Evolutionary conservation across 441 rosid genomes (phyloP), one percentile per base, ranked within the genome.

Genomic region (Jatropha multifida): DNA sequence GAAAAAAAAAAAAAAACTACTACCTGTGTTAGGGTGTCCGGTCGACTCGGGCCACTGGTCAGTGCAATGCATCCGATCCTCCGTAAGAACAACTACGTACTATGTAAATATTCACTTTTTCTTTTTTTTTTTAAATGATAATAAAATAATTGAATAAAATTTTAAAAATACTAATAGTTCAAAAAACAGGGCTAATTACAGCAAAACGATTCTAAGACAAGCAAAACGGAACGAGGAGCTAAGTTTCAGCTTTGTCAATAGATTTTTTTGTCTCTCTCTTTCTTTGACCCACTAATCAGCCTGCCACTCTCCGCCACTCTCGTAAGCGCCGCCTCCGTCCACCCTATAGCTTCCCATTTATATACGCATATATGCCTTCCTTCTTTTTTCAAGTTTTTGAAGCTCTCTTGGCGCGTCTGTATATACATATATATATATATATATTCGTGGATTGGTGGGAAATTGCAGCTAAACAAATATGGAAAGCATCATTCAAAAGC

Each of bases 401-500:
- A 26, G 41, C 23, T 26, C 46, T 42, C 9, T 42, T 5, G 46
- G 9, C 9, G 46, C 9, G 6, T 8, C 46, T 42, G 6, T 5
- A 3, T 42, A 5, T 42, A 8, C 0, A 8, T 42, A 42, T 42
- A 42, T 42, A 42, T 42, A 8, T 5, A 8, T 42, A 42, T 42
- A 42, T 42, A 1, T 40, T 66, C 71, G 26, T 74, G 42, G 64
- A 52, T 74, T 42, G 65, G 17, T 27, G 64, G n/a, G 71, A 65
- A 55, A 20, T 32, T 26, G 32, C 18, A 10, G 18, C 4, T 0
- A 41, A 37, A 32, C 20, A 7, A 5, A 4, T 40, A 91, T 92
- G 98, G 91, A 89, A 48, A 88, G 85, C 55, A 44, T 93, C 18
- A 74, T 93, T 84, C 78, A 87, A 71, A 92, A 83, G 86, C 78